Base-by-base conservation (phyloP, 177 flowering plant species). In the Telopea speciosissima region DNA sequence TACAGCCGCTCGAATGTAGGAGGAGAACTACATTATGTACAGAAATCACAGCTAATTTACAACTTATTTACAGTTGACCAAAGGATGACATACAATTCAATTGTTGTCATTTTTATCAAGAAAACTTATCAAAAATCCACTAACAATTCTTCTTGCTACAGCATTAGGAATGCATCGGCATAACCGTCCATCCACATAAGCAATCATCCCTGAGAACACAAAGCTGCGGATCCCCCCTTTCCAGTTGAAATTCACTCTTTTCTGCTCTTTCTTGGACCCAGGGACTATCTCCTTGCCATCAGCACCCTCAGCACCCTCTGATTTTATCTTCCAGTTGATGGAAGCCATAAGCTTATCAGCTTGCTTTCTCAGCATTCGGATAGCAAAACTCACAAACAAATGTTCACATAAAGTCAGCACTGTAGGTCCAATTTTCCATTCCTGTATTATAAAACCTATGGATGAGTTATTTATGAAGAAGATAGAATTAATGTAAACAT, bases 341-440 rank as follows among this genome's bases (percentile, higher is more conserved):
- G 74, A 74, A 36, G 76, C 70, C 19, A 82, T 24, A 5, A 77
- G 28, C 68, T 82, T 80, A 49, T 76, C 72, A 24, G 91, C 82
- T 77, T 85, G 90, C 79, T 87, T 83, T 71, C 91, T 80, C 68
- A 95, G 83, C 75, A 79, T 70, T n/a, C 94, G 93, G 65, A 95
- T 95, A 1, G 89, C 77, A 74, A 89, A 95, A 72, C 90, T 90
- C 80, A 92, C 97, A 71, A 95, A 90, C 24, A 95, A 85, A 76
- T 92, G 99, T 74, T 95, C 94, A 69, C 90, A 88, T 67, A 95
- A 73, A 69, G 99, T 92, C 71, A 88, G 63, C 44, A 95, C 74
- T 2, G 94, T 89, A 16, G 99, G 97, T 25, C 92, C 99, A 24
- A 95, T 75, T 77, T 75, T 89, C 97, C 97, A 92, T 75, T 92